Percentiles rank a stretch among this genome's conserved stretches.
Conservation (phyloP, 345 rosid genomes). For the Arabidopsis arenosa region DNA sequence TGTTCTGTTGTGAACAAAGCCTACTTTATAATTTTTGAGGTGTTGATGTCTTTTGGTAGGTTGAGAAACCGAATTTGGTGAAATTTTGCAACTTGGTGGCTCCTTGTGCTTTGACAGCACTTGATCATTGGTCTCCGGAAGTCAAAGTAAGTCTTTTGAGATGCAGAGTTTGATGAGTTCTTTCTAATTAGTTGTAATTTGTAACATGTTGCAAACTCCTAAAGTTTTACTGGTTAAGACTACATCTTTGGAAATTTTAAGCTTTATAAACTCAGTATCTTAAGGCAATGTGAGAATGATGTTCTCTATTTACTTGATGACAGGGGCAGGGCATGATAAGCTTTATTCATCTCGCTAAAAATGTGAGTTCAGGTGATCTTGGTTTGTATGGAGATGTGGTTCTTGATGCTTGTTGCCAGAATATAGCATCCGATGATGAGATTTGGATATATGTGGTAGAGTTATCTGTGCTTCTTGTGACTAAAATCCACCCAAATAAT, state of each 20-base stretch:
- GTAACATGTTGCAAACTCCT: background rate
- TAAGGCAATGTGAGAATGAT: constrained; percentile 25
- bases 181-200: background rate
- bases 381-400: constrained; percentile 67
- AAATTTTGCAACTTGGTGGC: constrained; percentile 69
- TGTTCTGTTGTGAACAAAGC: constrained; percentile 4
- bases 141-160: constrained; percentile 70
- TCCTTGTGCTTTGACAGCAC: constrained; percentile 90
- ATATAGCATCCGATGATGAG: constrained; percentile 77
- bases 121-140: constrained; percentile 91
- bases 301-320: constrained; percentile 39
- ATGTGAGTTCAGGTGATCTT: constrained; percentile 63
- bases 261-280: constrained; percentile 1
- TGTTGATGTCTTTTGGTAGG: constrained; percentile 48
- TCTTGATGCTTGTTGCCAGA: constrained; percentile 93
- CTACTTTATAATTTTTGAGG: constrained; percentile 1
- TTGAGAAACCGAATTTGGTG: constrained; percentile 62
- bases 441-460: constrained; percentile 81
- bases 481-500: constrained; percentile 57
- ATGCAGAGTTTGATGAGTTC: background rate
- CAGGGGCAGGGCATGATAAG: constrained; percentile 92
- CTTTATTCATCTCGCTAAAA: constrained; percentile 64
- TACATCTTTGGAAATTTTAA: background rate
- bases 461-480: constrained; percentile 76
- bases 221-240: background rate